Evolutionary conservation across 176 grass and related monocot species (phyloP), one percentile per base, ranked within the genome.

Genomic region (Stipa capillata): DNA sequence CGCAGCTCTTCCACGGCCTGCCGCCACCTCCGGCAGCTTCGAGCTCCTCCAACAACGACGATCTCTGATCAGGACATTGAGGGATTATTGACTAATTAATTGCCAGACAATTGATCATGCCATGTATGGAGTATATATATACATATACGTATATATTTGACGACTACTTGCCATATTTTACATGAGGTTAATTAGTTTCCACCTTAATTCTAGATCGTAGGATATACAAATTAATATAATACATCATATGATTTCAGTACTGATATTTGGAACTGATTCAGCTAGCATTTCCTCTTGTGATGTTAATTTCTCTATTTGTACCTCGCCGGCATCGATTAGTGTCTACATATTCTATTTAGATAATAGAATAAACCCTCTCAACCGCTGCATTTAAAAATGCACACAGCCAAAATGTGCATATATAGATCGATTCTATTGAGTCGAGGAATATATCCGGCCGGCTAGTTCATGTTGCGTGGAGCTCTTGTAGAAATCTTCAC

Each of bases 31-130:
- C 63, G 43, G 34, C 60, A n/a, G n/a, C n/a, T 23, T 85, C 77
- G 15, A 74, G 53, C 82, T 76, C 82, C 87, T 81, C 82, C 76
- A 89, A 85, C 70, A 89, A 81, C 85, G 84, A 72, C 39, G 74
- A 56, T 42, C 71, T 87, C 40, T 87, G 79, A 72, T 48, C 39
- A 5, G 51, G 18, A 34, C 17, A 12, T 39, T 16, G 50, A 40
- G 20, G 28, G 66, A 59, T 12, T 70, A 41, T 61, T 72, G 29
- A 78, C 58, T 24, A 28, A 67, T 42, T 53, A 65, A 82, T 62
- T 58, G 58, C 63, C 48, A n/a, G 41, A 77, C 57, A 47, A n/a
- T 45, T 78, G 57, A 47, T 78, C 75, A 64, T 48, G 44, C 3
- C 33, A 55, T n/a, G n/a, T n/a, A n/a, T n/a, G 23, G 36, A 42